Percentiles rank a stretch among this genome's conserved stretches.
Evolutionary conservation across 164 flowering plant species (phyloP).

Genomic region (Berberis thunbergii): DNA sequence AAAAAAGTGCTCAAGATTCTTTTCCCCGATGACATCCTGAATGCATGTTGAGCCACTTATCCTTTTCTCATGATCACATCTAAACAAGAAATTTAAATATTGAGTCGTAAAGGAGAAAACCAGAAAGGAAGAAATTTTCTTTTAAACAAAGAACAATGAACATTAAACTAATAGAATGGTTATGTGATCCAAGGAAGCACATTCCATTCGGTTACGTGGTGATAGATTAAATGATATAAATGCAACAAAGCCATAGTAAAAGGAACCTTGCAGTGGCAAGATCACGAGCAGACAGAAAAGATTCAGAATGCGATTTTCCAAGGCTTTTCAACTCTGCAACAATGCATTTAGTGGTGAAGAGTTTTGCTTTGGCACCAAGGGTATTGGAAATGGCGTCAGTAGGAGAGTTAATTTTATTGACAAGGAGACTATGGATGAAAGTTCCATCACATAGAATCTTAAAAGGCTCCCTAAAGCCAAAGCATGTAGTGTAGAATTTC

Average conservation of each 20-base stretch:
- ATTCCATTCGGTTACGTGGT: not conserved
- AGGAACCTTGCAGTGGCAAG: constrained; percentile 54
- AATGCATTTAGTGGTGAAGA: constrained; percentile 75
- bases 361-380: constrained; percentile 50
- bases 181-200: not conserved
- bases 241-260: not conserved
- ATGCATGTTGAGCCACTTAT: constrained; percentile 61
- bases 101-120: not conserved
- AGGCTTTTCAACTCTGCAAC: constrained; percentile 62
- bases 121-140: too few species aligned
- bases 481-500: constrained; percentile 60
- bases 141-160: not conserved
- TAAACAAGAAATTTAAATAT: constrained; percentile 16
- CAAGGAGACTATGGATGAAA: constrained; percentile 54
- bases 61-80: constrained; percentile 73
- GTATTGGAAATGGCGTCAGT: constrained; percentile 36
- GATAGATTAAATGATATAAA: not conserved
- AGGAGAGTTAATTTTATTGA: constrained; percentile 30
- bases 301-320: constrained; percentile 35
- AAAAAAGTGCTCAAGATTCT: constrained; percentile 80
- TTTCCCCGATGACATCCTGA: constrained; percentile 54
- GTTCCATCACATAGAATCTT: constrained; percentile 86
- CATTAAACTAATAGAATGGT: not conserved
- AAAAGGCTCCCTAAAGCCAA: constrained; percentile 70
- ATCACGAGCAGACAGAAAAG: constrained; percentile 40